Base-by-base conservation (phyloP, 768 basidiomycete genomes). In the Rhodocollybia butyracea region DNA sequence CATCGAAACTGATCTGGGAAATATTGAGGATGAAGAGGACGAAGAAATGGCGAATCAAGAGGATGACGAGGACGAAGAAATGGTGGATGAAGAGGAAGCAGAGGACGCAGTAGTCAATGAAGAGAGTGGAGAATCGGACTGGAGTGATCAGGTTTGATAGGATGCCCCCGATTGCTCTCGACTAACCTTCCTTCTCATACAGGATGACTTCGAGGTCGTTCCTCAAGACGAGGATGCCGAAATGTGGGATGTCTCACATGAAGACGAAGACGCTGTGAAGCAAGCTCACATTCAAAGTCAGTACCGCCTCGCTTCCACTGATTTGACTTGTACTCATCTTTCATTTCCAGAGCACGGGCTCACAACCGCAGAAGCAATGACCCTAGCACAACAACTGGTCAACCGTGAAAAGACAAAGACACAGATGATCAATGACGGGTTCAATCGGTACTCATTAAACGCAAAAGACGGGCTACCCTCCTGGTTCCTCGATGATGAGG, bases 401-500 rank as follows among this genome's bases (percentile, higher is more conserved):
- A 98, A 98, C 69, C 87, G 92, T 30, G 76, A 91, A 73, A 94
- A 78, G 60, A 98, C 94, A 0, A 87, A 86, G 64, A 92, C 92
- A 5, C 82, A 92, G 27, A 79, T 99, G 24, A 81, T 98, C 65
- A 93, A 98, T 62, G 89, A 97, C 43, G 97, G 97, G 12, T 99
- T 98, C 78, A 94, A 88, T 70, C 89, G 93, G 11, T 89, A 94
- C 70, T 91, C 95, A 2, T 80, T 95, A 52, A 90, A 94, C 61
- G 82, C 89, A 55, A 96, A 94, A 70, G 97, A 98, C 47, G 92
- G 79, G 15, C 82, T 98, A 11, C 97, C 97, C 5, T 71, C 85
- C 0, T 99, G 97, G 97, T 98, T 99, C 79, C 76, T 98, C 31
- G 97, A 99, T 61, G 97, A 99, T 61, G 97, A 99, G 71, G 72